Evolutionary conservation across 176 grass and related monocot genomes (phyloP).

Genomic region (Aechmea fasciata): DNA sequence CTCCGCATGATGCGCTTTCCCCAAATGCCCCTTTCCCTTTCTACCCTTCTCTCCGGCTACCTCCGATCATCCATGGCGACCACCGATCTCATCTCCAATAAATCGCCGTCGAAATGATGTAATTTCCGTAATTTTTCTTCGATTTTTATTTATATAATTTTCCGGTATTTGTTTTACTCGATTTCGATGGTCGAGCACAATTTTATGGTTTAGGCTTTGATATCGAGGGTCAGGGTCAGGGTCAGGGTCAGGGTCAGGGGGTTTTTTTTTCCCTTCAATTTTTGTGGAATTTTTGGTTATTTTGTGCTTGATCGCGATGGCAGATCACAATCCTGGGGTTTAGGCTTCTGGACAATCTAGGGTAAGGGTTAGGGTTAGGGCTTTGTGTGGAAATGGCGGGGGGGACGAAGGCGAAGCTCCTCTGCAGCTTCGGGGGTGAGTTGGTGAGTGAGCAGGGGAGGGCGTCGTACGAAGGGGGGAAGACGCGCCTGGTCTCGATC

Average conservation of each 20-base stretch:
- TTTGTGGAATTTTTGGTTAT: no score
- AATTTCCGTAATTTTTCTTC: not conserved
- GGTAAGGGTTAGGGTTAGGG: not conserved
- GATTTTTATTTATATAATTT: not conserved
- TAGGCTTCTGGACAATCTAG: no score
- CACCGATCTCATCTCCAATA: no score
- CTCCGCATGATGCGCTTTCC: not conserved
- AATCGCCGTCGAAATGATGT: not conserved
- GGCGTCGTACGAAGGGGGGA: slow-evolving; percentile 13
- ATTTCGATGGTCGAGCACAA: not conserved
- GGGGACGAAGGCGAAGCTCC: slow-evolving; percentile 15
- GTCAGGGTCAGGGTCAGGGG: no score
- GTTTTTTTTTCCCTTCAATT: no score
- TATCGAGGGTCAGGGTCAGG: no score
- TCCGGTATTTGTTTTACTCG: not conserved
- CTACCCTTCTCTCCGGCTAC: not conserved
- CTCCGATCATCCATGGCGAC: no score
- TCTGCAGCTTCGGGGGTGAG: slow-evolving; percentile 17
- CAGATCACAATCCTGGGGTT: no score
- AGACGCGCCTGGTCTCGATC: slow-evolving; percentile 10
- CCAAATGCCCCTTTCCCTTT: slow-evolving; percentile 5
- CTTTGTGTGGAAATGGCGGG: not conserved
- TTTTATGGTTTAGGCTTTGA: not conserved
- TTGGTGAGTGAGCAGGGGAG: slow-evolving; percentile 8
- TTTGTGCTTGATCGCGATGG: no score